Evolutionary conservation across 345 rosid species (phyloP).

Genomic region (Linum lewisii): DNA sequence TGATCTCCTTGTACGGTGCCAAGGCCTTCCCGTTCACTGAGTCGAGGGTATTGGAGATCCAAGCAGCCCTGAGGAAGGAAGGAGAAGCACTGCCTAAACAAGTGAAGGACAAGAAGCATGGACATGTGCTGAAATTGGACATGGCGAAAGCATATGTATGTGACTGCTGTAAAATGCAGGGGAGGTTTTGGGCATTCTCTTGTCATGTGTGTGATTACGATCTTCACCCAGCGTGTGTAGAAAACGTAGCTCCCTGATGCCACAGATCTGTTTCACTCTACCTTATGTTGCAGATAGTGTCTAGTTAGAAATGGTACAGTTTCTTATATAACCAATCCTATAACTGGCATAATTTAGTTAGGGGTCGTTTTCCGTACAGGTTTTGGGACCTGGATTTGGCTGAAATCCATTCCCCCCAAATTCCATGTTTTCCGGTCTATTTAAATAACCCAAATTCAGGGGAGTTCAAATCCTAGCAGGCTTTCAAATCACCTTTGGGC

Average conservation of each 20-base stretch:
- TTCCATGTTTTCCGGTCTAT: too few relatives aligned
- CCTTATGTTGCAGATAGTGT: too few relatives aligned
- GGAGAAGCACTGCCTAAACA: constrained; percentile 51
- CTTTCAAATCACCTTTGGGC: too few relatives aligned
- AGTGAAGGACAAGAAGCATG: constrained; percentile 51
- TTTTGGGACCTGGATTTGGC: too few relatives aligned
- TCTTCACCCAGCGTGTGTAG: constrained; percentile 65
- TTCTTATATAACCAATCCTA: too few relatives aligned
- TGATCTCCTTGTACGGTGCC: constrained; percentile 53
- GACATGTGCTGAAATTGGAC: constrained; percentile 54
- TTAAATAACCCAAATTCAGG: too few relatives aligned
- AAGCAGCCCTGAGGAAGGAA: constrained; percentile 44
- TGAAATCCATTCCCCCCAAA: too few relatives aligned
- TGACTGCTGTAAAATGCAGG: constrained; percentile 47
- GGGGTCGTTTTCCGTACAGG: too few relatives aligned
- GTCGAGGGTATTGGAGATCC: constrained; percentile 40
- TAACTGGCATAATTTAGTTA: too few relatives aligned
- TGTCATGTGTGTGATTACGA: constrained; percentile 66
- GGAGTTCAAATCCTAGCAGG: too few relatives aligned
- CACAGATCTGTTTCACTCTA: too few relatives aligned
- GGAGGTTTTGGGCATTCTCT: constrained; percentile 75
- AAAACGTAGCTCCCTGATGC: constrained; percentile 11
- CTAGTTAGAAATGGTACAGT: too few relatives aligned
- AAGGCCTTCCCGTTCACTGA: constrained; percentile 60
- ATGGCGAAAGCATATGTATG: constrained; percentile 74